Base-by-base conservation (phyloP, 2,329 filamentous ascomycete genomes). In the Thermothelomyces thermophilus region DNA sequence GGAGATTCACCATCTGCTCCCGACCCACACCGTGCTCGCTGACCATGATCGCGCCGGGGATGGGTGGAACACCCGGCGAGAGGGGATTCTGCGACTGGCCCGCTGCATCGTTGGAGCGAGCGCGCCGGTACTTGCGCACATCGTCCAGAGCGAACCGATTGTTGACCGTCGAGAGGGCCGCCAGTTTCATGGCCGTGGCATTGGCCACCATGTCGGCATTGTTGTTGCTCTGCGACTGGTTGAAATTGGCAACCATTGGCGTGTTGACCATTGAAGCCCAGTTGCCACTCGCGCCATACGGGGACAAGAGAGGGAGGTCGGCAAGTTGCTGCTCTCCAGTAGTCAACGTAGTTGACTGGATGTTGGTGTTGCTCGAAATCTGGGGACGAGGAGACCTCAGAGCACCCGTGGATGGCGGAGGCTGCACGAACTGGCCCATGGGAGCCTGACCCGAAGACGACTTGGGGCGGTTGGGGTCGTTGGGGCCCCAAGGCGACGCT, bases 261-360 rank as follows among this genome's bases (percentile, higher is more conserved):
- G 93, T 98, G 71, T 95, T 97, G 56, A 94, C 84, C 87, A 96
- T 95, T 8, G 93, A 97, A 20, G 93, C 93, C 93, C 93, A 98
- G 73, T 93, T 97, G 50, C 88, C 89, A 65, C 89, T 89, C 46
- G 84, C 79, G 31, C 84, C 76, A 54, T 84, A 91, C 0, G 93
- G 93, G 16, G 93, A 97, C 51, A 98, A 74, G 56, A 95, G 70
- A 3, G 90, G 89, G 62, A 95, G 76, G 50, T 91, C 89, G n/a
- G 72, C 66, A 10, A 70, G 71, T 45, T 81, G 77, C 58, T 81
- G 82, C 43, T 94, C 87, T 19, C 79, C 79, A 2, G 86, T 80
- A 54, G 79, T 86, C 31, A 95, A 75, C 0, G 87, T 93, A 11
- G 90, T 95, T 60, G 71, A 95, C 68, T 95, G 90, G 45, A 94